Evolutionary conservation across 768 basidiomycete genomes (phyloP), one percentile per base, ranked within the genome.

Genomic region (Russula brevipes): DNA sequence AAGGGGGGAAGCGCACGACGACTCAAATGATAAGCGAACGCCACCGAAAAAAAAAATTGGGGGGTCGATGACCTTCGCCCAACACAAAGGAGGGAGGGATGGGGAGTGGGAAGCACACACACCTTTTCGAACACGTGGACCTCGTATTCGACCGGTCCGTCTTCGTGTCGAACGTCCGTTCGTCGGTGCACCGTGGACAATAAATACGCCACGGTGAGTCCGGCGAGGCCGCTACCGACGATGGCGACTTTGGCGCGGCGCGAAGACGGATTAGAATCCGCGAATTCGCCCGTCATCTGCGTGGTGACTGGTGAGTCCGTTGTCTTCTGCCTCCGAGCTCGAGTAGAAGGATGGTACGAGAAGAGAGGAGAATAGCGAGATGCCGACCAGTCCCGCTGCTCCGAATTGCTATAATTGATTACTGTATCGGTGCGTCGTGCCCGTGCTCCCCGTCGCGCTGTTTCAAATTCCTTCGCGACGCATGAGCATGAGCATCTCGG

Each of bases 121-220:
- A 86, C 88, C 78, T 87, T 89, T 71, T 91, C 89, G 57, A 91
- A 85, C 1, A 92, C 60, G 73, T 87, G 87, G 0, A 90, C 85
- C 60, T 89, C 85, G 46, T 85, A 82, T 5, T 78, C 71, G 17
- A 84, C 78, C 52, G 77, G 73, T 8, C 72, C 70, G 9, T 51
- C 50, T 31, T 46, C 49, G 57, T 62, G 45, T 8, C 33, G 46
- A 5, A 56, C 35, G 52, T 60, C 61, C 10, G 41, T 14, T 24
- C 67, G 65, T 7, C 74, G 72, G 1, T 71, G 61, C 11, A 44
- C 31, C 17, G 70, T 54, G 12, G 75, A 73, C 11, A 91, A 73
- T 17, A 87, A 72, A 70, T 88, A 81, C 2, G 86, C 86, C 31
- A 86, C 80, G 0, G 87, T 85, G 31, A 91, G 77, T 4, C 88